phyloP scores from a whole-genome alignment of 2,329 filamentous ascomycete species.

The Venturia asperata region DNA sequence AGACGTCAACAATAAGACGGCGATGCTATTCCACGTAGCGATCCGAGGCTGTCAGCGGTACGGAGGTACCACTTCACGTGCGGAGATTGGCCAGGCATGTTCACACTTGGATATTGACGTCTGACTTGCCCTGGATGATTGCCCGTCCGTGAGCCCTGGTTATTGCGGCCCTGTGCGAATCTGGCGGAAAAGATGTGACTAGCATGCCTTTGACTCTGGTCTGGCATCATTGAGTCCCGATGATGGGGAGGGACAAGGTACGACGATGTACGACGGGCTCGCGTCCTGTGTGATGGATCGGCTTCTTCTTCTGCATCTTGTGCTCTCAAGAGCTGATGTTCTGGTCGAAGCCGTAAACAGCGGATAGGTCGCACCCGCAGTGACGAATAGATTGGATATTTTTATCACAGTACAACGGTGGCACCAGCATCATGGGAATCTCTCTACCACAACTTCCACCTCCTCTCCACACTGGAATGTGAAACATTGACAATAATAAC shows the following conservation, averaged over 20 bases:
- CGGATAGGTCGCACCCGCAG: neutral
- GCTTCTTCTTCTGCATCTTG: neutral
- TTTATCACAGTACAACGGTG: too few species aligned
- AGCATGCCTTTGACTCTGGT: neutral
- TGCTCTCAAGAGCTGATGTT: neutral
- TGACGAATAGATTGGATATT: neutral
- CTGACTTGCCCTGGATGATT: neutral
- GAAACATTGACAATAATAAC: neutral
- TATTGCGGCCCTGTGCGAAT: neutral
- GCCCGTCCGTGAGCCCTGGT: slow-evolving; percentile 9
- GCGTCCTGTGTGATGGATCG: neutral
- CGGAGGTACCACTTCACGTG: neutral
- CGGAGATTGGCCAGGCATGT: neutral
- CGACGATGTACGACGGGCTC: neutral
- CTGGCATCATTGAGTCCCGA: neutral
- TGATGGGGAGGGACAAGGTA: neutral
- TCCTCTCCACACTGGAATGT: neutral
- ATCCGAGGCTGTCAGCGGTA: neutral
- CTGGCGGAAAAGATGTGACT: neutral
- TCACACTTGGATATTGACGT: neutral
- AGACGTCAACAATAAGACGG: neutral
- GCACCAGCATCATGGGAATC: neutral
- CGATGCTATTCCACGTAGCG: neutral
- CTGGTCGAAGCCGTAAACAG: neutral
- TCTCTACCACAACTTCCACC: neutral